phyloP scores from a whole-genome alignment of 345 rosid species.

The Firmiana major region DNA sequence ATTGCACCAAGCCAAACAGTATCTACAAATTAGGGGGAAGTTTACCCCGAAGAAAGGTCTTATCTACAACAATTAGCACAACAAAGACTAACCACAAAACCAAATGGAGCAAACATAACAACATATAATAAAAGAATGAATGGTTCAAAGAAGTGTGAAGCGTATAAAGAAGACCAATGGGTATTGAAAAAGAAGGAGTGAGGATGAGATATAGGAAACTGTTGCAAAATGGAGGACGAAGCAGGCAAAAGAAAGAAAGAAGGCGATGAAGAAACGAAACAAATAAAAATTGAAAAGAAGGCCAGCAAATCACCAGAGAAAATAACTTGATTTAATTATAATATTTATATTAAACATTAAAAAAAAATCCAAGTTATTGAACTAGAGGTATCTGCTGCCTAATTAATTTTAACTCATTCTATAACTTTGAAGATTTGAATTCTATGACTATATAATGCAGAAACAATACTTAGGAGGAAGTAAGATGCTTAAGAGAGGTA shows the following conservation, averaged over 20 bases:
- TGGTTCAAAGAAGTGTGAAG: neutral
- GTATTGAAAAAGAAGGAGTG: too few relatives aligned
- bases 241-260: too few relatives aligned
- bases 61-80: neutral
- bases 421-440: too few relatives aligned
- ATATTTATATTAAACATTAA: neutral
- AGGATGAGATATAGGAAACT: too few relatives aligned
- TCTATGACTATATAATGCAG: too few relatives aligned
- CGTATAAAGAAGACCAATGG: too few relatives aligned
- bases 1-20: neutral
- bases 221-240: too few relatives aligned
- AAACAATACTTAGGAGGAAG: too few relatives aligned
- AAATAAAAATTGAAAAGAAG: neutral
- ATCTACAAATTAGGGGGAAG: neutral
- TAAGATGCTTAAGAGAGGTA: too few relatives aligned
- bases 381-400: too few relatives aligned
- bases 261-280: neutral
- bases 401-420: too few relatives aligned
- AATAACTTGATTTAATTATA: too few relatives aligned
- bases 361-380: neutral
- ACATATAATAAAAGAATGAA: neutral
- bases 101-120: neutral
- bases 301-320: neutral
- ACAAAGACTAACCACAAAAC: neutral
- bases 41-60: neutral